These are phyloP conservation scores for Rhizophagus clarus DNA, from an alignment of 192 early-diverging fungal species.

Conservation along the genomic window DNA sequence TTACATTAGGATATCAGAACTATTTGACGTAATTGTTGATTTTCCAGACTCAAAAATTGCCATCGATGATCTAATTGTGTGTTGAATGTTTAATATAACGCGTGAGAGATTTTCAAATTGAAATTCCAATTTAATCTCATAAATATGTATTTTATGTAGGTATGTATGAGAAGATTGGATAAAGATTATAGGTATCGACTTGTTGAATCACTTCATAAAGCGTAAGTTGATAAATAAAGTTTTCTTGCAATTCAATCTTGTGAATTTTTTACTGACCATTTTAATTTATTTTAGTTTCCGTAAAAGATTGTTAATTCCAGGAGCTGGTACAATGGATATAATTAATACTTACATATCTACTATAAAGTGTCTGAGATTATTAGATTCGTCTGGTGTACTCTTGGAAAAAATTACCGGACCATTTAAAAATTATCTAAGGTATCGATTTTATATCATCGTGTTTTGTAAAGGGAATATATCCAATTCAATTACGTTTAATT, in stretches of 20 bases:
- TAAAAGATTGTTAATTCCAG: constrained; percentile 68
- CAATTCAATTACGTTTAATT: neutral
- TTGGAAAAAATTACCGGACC: constrained; percentile 62
- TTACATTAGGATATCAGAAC: constrained; percentile 51
- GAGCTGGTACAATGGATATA: constrained; percentile 70
- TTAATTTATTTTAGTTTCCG: constrained; percentile 39
- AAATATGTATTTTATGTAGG: constrained; percentile 10
- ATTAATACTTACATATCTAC: constrained; percentile 70
- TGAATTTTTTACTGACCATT: neutral
- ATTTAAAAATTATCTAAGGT: constrained; percentile 63
- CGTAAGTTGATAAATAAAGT: constrained; percentile 16
- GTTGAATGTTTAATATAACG: constrained; percentile 27
- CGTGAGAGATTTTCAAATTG: neutral
- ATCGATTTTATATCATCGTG: neutral
- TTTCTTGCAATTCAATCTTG: neutral
- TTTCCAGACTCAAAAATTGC: constrained; percentile 65
- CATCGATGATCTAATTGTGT: constrained; percentile 62
- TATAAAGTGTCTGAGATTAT: constrained; percentile 66
- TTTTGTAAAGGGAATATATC: neutral
- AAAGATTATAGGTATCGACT: constrained; percentile 26
- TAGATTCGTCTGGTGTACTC: constrained; percentile 69
- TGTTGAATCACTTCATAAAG: constrained; percentile 21
- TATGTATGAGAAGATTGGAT: constrained; percentile 29
- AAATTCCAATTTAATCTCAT: neutral
- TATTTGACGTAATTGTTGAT: constrained; percentile 76